These are phyloP conservation scores for Berkeleyomyces rouxiae DNA, from an alignment of 2,329 filamentous ascomycete species.

Conservation along the genomic window DNA sequence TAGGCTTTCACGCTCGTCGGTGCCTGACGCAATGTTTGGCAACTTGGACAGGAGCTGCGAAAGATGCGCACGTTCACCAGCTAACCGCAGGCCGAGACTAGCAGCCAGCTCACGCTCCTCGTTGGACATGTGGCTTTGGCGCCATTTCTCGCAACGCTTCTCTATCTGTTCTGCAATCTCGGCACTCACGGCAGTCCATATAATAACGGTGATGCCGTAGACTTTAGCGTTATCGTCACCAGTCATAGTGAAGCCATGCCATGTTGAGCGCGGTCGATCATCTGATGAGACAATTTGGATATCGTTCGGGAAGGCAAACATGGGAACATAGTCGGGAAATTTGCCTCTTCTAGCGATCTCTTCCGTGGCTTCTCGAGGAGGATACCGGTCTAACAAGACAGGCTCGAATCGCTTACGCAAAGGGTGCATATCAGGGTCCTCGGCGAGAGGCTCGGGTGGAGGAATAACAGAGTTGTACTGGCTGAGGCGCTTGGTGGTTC, in stretches of 20 bases:
- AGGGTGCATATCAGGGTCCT: constrained; percentile 86
- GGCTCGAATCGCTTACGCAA: constrained; percentile 88
- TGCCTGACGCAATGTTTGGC: constrained; percentile 64
- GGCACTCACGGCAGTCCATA: constrained; percentile 78
- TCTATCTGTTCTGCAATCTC: constrained; percentile 73
- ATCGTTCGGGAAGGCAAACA: constrained; percentile 98
- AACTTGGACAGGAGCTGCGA: constrained; percentile 75
- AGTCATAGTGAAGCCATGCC: constrained; percentile 99
- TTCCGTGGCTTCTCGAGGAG: constrained; percentile 64
- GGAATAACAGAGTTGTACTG: constrained; percentile 99
- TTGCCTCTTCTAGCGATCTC: constrained; percentile 64
- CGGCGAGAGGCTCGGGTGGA: constrained; percentile 74
- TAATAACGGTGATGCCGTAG: constrained; percentile 77
- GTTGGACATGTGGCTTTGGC: constrained; percentile 71
- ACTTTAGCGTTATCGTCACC: constrained; percentile 80
- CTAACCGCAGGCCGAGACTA: constrained; percentile 76
- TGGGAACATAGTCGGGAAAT: constrained; percentile 94
- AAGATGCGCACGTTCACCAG: constrained; percentile 72
- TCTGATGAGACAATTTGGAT: constrained; percentile 94
- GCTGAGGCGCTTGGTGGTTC: constrained; percentile 76
- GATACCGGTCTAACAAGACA: constrained; percentile 87
- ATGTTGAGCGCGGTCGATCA: constrained; percentile 83
- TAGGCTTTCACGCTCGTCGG: constrained; percentile 60
- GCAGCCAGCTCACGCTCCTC: constrained; percentile 84
- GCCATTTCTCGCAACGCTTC: constrained; percentile 67